Base-by-base conservation (phyloP, 768 basidiomycete species). In the Chiua virens region DNA sequence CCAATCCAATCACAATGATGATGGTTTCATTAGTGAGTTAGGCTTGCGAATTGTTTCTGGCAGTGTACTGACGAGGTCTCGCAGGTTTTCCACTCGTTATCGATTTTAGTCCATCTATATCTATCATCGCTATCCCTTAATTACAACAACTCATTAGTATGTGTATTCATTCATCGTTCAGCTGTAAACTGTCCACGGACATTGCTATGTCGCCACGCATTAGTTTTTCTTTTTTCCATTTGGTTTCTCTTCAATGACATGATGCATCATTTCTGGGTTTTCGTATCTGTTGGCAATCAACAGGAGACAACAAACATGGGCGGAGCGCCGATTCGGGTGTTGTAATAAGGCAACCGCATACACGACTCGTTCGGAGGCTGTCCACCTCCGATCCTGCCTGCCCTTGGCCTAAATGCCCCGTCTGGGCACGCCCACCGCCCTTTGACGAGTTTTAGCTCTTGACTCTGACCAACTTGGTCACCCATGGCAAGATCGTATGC, bases 401-500 rank as follows among this genome's bases (percentile, higher is more conserved):
- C 54, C 64, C 57, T 65, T 49, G 52, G 50, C 55, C 59, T 62
- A 50, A 42, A 65, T 67, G 68, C 56, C 59, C 66, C 43, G 46
- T 30, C 52, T 50, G 54, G 56, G 52, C 36, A 53, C 50, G 23
- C 43, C 52, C 58, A 52, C 37, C 50, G 45, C 60, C 57, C 57
- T 48, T 42, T 17, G 45, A 59, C 61, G 55, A 51, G 55, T 38
- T 46, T 47, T 52, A 50, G 57, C 54, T 45, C 46, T 58, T 49
- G 54, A 57, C 63, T 21, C 53, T 44, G 47, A 49, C 38, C 47
- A 46, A 42, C 51, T 40, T 35, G 44, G 45, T 57, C 42, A 41
- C 30, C 54, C 54, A 78, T 80, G 76, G 74, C 79, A 53, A 73
- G 75, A 56, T 68, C 82, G 32, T 82, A 85, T 53, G 67, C 79